Conservation (phyloP, 2,329 filamentous ascomycete species). For the Cercospora sp. region DNA sequence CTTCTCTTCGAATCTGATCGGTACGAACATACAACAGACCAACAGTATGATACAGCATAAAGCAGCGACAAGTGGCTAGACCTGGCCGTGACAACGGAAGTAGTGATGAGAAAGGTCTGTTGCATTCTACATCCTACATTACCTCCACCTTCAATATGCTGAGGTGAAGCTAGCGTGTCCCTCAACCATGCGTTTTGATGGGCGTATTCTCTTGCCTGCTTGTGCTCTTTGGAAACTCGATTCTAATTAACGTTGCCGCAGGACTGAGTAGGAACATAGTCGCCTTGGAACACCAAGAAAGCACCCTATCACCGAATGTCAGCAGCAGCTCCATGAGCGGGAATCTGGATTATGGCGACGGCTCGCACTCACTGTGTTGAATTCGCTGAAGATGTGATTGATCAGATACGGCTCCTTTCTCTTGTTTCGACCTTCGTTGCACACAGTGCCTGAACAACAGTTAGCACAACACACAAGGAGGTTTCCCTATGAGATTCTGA, state of each 20-base stretch:
- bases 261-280: neutral
- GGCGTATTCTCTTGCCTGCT: neutral
- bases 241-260: neutral
- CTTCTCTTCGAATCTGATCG: neutral
- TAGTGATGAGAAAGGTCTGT: too few species aligned
- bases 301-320: constrained; percentile 5
- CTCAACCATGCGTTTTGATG: neutral
- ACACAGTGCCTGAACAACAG: constrained; percentile 1
- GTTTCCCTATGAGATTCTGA: neutral
- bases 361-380: constrained; percentile 26
- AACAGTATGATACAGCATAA: too few species aligned
- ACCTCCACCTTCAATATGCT: too few species aligned
- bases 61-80: too few species aligned
- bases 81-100: too few species aligned
- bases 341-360: neutral
- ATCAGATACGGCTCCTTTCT: constrained; percentile 30
- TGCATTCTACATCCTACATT: too few species aligned
- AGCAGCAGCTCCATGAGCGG: neutral
- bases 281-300: constrained; percentile 15
- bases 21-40: too few species aligned
- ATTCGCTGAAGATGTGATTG: constrained; percentile 30
- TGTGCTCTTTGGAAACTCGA: too few species aligned
- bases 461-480: neutral
- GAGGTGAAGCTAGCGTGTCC: neutral
- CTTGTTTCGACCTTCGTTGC: constrained; percentile 6